These are phyloP conservation scores for Adansonia gregorii DNA, from an alignment of 441 rosid genomes.

Conservation along the genomic window DNA sequence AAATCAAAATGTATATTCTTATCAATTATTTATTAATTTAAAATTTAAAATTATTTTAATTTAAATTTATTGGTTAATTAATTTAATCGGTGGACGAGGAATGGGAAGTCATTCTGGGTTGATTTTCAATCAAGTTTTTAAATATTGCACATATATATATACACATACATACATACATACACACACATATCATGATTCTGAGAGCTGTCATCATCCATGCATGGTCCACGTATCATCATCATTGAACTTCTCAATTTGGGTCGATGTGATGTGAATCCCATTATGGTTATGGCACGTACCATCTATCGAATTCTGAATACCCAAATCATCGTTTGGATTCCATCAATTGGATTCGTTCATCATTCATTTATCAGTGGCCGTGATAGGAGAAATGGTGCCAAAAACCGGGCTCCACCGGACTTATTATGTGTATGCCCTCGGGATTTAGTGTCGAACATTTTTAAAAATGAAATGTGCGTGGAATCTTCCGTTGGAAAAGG, in stretches of 20 bases:
- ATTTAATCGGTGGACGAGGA: too few species aligned
- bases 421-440: background rate
- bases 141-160: background rate
- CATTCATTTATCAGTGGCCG: background rate
- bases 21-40: too few species aligned
- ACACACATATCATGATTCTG: background rate
- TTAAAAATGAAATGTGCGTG: too few species aligned
- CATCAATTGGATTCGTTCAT: background rate
- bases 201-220: conserved; percentile 21
- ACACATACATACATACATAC: too few species aligned
- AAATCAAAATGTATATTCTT: too few species aligned
- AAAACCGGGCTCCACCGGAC: background rate
- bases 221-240: conserved; percentile 11
- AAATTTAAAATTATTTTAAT: too few species aligned
- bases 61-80: too few species aligned
- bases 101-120: too few species aligned
- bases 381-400: background rate
- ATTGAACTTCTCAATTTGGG: background rate
- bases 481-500: too few species aligned
- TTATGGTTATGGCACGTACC: conserved; percentile 8
- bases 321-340: background rate
- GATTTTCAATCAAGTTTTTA: too few species aligned
- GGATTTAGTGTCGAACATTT: background rate
- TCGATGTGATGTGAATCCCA: background rate
- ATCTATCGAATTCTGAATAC: background rate